Percentiles rank a stretch among this genome's conserved stretches.
Conservation (phyloP, 805 yeast genomes). For the Candida verbasci region DNA sequence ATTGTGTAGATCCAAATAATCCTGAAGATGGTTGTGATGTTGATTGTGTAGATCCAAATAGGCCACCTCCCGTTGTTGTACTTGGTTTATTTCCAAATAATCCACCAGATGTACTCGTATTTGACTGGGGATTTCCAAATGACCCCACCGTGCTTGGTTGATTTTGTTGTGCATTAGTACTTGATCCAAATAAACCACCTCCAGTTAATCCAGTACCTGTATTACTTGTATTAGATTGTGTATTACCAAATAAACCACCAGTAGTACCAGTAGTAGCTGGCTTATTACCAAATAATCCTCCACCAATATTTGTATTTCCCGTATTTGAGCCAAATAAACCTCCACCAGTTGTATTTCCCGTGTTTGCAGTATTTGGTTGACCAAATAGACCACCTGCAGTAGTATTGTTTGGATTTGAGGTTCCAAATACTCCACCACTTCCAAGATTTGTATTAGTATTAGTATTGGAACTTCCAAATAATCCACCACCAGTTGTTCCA, state of each 20-base stretch:
- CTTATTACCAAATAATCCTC: conserved; percentile 13
- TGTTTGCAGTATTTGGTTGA: conserved; percentile 7
- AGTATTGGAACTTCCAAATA: conserved; percentile 17
- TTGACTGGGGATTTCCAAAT: conserved; percentile 16
- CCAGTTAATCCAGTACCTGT: conserved; percentile 28
- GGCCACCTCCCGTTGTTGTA: conserved; percentile 14
- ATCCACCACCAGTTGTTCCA: conserved; percentile 9
- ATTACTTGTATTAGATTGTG: conserved; percentile 7
- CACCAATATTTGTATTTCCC: conserved; percentile 5
- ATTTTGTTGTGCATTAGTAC: conserved; percentile 11
- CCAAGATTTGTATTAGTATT: conserved; percentile 4
- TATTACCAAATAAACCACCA: conserved; percentile 15
- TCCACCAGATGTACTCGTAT: conserved; percentile 2
- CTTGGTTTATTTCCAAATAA: not conserved
- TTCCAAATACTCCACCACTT: conserved; percentile 6
- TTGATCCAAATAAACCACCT: too few species aligned
- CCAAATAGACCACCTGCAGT: conserved; percentile 23
- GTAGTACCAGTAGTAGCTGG: conserved; percentile 10
- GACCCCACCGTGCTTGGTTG: conserved; percentile 14
- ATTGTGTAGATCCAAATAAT: conserved; percentile 14
- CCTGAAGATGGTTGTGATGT: conserved; percentile 18
- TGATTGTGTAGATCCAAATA: conserved; percentile 12
- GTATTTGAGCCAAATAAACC: conserved; percentile 19
- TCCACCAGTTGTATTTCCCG: conserved; percentile 10
- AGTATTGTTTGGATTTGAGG: conserved; percentile 7